Evolutionary conservation across 257 asterid genomes (phyloP).

Genomic region (Solanum gracilifrons): DNA sequence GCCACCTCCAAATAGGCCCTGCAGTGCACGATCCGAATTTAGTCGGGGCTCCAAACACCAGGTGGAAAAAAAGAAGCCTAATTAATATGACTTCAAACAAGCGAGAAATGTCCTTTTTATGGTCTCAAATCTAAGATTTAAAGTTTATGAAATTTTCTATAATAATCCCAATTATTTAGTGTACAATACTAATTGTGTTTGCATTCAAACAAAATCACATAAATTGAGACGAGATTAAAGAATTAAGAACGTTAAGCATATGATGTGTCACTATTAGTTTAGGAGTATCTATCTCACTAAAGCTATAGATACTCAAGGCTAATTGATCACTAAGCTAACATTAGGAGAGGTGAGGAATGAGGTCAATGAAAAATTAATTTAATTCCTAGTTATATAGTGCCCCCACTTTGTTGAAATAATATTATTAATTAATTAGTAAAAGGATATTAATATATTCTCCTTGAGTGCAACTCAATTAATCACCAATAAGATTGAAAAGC

Average conservation of each 20-base stretch:
- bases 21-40: too few relatives aligned
- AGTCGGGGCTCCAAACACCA: too few relatives aligned
- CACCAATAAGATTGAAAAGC: constrained; percentile 13
- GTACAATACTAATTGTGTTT: too few relatives aligned
- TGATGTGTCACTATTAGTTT: neutral
- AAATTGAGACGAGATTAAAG: neutral
- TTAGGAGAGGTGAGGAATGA: constrained; percentile 4
- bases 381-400: neutral
- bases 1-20: too few relatives aligned
- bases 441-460: neutral
- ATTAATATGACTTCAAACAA: neutral
- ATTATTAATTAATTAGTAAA: neutral
- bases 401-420: neutral
- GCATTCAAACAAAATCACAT: neutral
- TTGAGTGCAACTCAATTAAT: constrained; percentile 8
- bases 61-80: too few relatives aligned
- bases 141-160: neutral
- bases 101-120: neutral
- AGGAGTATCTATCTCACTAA: neutral
- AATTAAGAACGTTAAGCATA: neutral
- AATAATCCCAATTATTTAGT: neutral
- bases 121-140: neutral
- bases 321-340: neutral
- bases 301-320: neutral
- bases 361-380: constrained; percentile 11